Percentiles rank a stretch among this genome's conserved stretches.
Conservation (phyloP, 2,329 filamentous ascomycete species). For the Lecanoromycetidae sp. region DNA sequence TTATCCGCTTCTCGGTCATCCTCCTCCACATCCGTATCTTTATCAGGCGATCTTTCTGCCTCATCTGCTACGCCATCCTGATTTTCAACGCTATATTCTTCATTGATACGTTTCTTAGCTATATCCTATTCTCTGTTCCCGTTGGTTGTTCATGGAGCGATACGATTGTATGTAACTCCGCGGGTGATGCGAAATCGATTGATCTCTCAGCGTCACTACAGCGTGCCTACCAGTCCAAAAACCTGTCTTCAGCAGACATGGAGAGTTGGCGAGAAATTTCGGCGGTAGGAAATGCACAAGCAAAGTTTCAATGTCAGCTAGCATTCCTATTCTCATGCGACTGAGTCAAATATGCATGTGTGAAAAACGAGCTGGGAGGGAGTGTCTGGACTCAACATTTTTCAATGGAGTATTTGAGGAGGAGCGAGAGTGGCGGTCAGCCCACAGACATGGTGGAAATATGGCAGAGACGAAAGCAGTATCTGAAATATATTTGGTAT, state of each 20-base stretch:
- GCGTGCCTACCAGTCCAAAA: not conserved
- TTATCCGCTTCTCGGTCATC: not conserved
- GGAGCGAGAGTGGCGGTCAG: not conserved
- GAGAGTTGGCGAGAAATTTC: not conserved
- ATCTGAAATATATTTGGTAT: too few relatives aligned
- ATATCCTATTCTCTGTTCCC: constrained; percentile 27
- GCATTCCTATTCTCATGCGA: not conserved
- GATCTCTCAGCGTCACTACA: not conserved
- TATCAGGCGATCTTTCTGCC: not conserved
- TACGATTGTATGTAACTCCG: constrained; percentile 23
- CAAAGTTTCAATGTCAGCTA: not conserved
- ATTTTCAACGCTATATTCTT: not conserved
- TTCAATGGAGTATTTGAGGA: not conserved
- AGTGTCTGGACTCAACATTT: not conserved
- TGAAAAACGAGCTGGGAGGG: not conserved
- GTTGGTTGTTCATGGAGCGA: constrained; percentile 28
- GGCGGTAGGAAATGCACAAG: too few relatives aligned
- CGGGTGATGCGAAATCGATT: constrained; percentile 20
- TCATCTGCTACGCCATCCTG: not conserved
- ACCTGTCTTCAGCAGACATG: not conserved
- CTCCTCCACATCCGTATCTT: not conserved
- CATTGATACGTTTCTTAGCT: constrained; percentile 21
- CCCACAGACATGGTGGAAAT: not conserved
- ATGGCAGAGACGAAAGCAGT: not conserved
- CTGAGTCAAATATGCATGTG: not conserved